These are phyloP conservation scores for Xylariaceae sp. DNA, from an alignment of 2,329 filamentous ascomycete genomes.

Conservation along the genomic window DNA sequence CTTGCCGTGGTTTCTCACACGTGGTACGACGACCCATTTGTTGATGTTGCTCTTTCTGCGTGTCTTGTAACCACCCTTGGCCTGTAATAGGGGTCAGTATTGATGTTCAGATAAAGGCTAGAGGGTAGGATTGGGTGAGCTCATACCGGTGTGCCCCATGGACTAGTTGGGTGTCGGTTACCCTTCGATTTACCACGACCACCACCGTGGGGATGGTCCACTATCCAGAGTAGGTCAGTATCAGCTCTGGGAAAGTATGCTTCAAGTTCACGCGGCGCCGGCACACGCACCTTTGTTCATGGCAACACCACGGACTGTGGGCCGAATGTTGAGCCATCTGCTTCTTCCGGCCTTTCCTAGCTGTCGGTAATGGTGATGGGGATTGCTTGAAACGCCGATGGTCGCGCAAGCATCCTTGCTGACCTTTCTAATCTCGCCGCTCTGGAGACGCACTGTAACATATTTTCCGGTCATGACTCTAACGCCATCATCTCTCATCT, in stretches of 20 bases:
- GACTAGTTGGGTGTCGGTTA: constrained; percentile 92
- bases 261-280: background rate
- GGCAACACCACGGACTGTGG: constrained; percentile 94
- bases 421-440: constrained; percentile 88
- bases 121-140: constrained; percentile 14
- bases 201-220: constrained; percentile 98
- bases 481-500: constrained; percentile 64
- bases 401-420: constrained; percentile 94
- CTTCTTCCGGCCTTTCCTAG: constrained; percentile 94
- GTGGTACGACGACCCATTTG: constrained; percentile 85
- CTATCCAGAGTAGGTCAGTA: constrained; percentile 47
- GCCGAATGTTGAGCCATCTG: constrained; percentile 91
- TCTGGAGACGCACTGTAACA: constrained; percentile 86
- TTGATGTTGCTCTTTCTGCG: constrained; percentile 87
- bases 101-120: background rate
- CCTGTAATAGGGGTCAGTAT: constrained; percentile 51
- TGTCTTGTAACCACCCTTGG: constrained; percentile 92
- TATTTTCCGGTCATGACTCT: constrained; percentile 74
- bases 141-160: constrained; percentile 94
- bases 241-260: constrained; percentile 14
- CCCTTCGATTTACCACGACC: constrained; percentile 99
- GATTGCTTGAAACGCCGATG: constrained; percentile 92
- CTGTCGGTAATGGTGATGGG: constrained; percentile 86
- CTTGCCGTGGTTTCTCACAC: constrained; percentile 90
- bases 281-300: constrained; percentile 86